Base-by-base conservation (phyloP, 2,329 filamentous ascomycete species). In the Aspergillus chevalieri region DNA sequence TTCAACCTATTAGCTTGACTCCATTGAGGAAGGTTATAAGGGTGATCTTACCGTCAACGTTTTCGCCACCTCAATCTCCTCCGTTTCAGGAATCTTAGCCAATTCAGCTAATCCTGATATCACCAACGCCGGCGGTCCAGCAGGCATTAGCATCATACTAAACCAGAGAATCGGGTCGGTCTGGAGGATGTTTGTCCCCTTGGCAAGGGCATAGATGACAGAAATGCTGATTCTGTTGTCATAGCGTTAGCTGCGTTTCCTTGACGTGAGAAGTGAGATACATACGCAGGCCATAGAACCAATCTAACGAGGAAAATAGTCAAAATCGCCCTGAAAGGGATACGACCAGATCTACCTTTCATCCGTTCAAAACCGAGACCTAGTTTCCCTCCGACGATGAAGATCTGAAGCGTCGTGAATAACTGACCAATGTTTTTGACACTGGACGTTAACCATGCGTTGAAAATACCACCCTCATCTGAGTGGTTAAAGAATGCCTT, bases 121-220 rank as follows among this genome's bases (percentile, higher is more conserved):
- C 26, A 78, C 77, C 73, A 81, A 71, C 0, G 78, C 77, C 1
- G 78, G 76, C 17, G 78, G 79, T 0, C 79, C 78, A 1, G 74
- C 72, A 0, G 79, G 78, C 75, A 81, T 81, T 24, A 82, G 58
- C 79, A 82, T 82, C 75, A 82, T 75, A 3, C 68, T 73, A 58
- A 86, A 86, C 82, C 82, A 86, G 28, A 87, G 65, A 55, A 86
- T 79, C 0, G 82, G 82, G 59, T 87, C 84, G 3, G 70, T 57
- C 3, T 73, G 71, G 2, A 87, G 59, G 2, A 80, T 36, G 0
- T 57, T 54, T 0, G 82, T 84, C 47, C 72, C 74, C 2, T 71
- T 74, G 0, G 79, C 81, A 6, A 86, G 59, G 0, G 65, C 57
- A 56, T 79, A 85, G 6, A 86, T 74, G 2, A 79, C 30, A 0